Percentiles rank a stretch among this genome's conserved stretches.
Evolutionary conservation across 805 yeast genomes (phyloP).

Genomic region (Wickerhamiella dianesei): DNA sequence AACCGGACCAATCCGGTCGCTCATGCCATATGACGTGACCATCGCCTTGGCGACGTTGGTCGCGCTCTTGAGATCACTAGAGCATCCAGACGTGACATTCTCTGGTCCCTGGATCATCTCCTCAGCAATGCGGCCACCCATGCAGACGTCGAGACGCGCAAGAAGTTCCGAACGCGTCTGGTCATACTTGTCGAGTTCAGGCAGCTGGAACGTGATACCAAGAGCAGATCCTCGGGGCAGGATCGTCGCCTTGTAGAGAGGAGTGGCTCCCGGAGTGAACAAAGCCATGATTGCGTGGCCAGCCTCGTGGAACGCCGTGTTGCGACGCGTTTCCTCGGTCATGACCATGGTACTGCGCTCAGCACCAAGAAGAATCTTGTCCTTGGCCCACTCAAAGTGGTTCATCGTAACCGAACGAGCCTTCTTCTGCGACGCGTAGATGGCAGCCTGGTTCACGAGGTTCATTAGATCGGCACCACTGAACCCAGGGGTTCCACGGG

Average conservation of each 20-base stretch:
- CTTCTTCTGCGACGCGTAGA: slow-evolving; percentile 83
- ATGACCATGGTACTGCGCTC: slow-evolving; percentile 95
- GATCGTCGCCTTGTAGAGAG: slow-evolving; percentile 91
- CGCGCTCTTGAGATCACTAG: slow-evolving; percentile 80
- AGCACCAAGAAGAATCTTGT: slow-evolving; percentile 94
- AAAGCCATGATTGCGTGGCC: slow-evolving; percentile 98
- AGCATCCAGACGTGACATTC: slow-evolving; percentile 90
- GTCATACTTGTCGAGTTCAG: slow-evolving; percentile 96
- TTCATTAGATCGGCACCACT: slow-evolving; percentile 98
- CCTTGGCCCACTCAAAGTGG: slow-evolving; percentile 98
- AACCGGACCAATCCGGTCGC: slow-evolving; percentile 85
- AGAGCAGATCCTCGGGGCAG: slow-evolving; percentile 93
- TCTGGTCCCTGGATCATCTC: slow-evolving; percentile 83
- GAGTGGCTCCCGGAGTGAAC: slow-evolving; percentile 87
- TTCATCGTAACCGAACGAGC: slow-evolving; percentile 81
- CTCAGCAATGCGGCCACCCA: slow-evolving; percentile 99
- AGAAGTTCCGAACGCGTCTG: slow-evolving; percentile 78
- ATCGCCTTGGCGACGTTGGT: slow-evolving; percentile 89
- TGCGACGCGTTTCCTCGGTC: slow-evolving; percentile 84
- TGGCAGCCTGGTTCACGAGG: slow-evolving; percentile 95
- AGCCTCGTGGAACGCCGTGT: slow-evolving; percentile 97
- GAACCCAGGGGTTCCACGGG: slow-evolving; percentile 95
- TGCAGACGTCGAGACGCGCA: slow-evolving; percentile 88
- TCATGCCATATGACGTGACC: slow-evolving; percentile 97
- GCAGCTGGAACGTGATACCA: slow-evolving; percentile 93